phyloP scores from a whole-genome alignment of 805 yeast species.

The Candida sanyiensis region DNA sequence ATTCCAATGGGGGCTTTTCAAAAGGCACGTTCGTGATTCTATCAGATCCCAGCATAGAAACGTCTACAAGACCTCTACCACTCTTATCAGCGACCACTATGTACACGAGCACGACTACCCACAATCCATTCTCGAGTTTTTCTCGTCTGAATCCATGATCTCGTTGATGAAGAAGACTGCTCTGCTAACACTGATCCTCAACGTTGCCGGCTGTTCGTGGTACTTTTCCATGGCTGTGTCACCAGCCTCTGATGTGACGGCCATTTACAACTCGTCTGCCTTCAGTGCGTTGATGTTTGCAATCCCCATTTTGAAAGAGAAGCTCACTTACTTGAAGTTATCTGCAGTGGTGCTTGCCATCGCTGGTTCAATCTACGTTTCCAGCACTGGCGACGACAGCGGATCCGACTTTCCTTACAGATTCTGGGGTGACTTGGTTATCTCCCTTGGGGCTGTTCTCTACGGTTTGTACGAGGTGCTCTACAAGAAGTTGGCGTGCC shows the following conservation, averaged over 20 bases:
- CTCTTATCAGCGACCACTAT: slow-evolving; percentile 15
- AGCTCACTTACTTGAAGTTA: slow-evolving; percentile 55
- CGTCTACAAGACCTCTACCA: slow-evolving; percentile 31
- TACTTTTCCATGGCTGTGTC: slow-evolving; percentile 76
- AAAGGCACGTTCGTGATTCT: slow-evolving; percentile 30
- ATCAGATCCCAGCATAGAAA: slow-evolving; percentile 39
- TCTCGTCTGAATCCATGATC: slow-evolving; percentile 13
- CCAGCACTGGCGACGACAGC: slow-evolving; percentile 31
- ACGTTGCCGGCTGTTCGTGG: slow-evolving; percentile 80
- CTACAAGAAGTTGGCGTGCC: slow-evolving; percentile 70
- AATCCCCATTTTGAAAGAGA: slow-evolving; percentile 64
- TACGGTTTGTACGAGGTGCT: slow-evolving; percentile 82
- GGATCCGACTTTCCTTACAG: slow-evolving; percentile 48
- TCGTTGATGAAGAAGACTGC: slow-evolving; percentile 42
- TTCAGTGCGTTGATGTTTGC: slow-evolving; percentile 85
- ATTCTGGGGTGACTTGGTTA: slow-evolving; percentile 62
- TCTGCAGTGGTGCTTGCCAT: slow-evolving; percentile 67
- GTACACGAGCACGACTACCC: slow-evolving; percentile 17
- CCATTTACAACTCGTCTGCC: slow-evolving; percentile 86
- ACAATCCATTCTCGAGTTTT: slow-evolving; percentile 10
- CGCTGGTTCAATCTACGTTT: slow-evolving; percentile 70
- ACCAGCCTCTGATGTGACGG: slow-evolving; percentile 81
- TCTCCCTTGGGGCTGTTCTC: slow-evolving; percentile 65
- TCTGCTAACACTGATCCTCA: slow-evolving; percentile 50
- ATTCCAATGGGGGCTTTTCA: slow-evolving; percentile 14